These are phyloP conservation scores for Penicillium freii DNA, from an alignment of 2,329 filamentous ascomycete species.

Conservation along the genomic window DNA sequence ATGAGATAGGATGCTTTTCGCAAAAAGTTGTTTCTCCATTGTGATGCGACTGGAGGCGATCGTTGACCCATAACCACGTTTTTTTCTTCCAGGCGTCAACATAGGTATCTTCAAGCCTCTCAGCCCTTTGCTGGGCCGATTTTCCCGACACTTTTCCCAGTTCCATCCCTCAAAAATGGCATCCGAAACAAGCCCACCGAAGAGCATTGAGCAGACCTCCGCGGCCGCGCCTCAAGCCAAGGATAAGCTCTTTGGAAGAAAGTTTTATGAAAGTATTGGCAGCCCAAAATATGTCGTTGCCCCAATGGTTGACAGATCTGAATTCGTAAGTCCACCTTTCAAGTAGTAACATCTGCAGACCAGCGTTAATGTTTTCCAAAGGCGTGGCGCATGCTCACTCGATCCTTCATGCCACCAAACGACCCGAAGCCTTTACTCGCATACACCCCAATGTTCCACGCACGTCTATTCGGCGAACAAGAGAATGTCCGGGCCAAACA, in stretches of 20 bases:
- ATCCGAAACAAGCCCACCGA: conserved; percentile 18
- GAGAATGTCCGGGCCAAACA: conserved; percentile 73
- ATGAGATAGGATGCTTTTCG: conserved; percentile 22
- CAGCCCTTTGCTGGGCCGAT: conserved; percentile 31
- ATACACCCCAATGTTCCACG: conserved; percentile 96
- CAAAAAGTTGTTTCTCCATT: conserved; percentile 21
- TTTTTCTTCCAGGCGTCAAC: conserved; percentile 19
- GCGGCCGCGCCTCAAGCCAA: conserved; percentile 13
- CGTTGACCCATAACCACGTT: conserved; percentile 3
- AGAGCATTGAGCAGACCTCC: conserved; percentile 23
- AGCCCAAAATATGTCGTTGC: conserved; percentile 87
- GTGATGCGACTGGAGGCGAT: conserved; percentile 6
- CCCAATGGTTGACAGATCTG: conserved; percentile 97
- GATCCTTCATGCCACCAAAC: conserved; percentile 76
- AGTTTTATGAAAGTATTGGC: conserved; percentile 93
- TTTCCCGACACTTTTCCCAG: conserved; percentile 9
- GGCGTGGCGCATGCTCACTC: conserved; percentile 96
- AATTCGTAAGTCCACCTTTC: conserved; percentile 68
- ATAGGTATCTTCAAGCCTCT: conserved; percentile 32
- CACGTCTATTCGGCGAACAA: conserved; percentile 77
- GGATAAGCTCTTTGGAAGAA: conserved; percentile 73
- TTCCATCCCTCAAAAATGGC: conserved; percentile 28
- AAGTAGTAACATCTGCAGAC: neutral
- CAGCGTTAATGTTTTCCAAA: conserved; percentile 39
- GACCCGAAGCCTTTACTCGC: conserved; percentile 68